Evolutionary conservation across 2,329 filamentous ascomycete genomes (phyloP).

Genomic region (Curvularia lunata): DNA sequence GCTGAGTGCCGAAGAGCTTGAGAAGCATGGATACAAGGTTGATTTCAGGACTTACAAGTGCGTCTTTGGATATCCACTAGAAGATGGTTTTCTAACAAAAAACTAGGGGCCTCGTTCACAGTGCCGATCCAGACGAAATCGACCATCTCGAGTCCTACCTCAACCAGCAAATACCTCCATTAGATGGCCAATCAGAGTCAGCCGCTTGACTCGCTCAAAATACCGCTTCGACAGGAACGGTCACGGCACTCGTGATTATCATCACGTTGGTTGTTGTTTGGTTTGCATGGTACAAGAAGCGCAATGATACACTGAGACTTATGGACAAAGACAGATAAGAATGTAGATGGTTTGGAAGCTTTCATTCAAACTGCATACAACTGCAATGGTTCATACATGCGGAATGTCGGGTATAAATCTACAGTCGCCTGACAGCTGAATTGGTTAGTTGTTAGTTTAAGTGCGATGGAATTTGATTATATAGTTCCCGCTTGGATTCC

Average conservation of each 20-base stretch:
- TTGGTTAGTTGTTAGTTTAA: not conserved
- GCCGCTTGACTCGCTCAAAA: constrained; percentile 41
- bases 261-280: constrained; percentile 34
- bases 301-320: not conserved
- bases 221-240: constrained; percentile 16
- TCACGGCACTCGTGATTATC: constrained; percentile 35
- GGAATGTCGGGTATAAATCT: not conserved
- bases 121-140: constrained; percentile 77
- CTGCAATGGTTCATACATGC: not conserved
- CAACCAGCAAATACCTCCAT: constrained; percentile 58
- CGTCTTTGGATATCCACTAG: constrained; percentile 33
- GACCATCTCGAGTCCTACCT: constrained; percentile 77
- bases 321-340: not conserved
- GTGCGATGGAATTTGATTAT: not conserved
- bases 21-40: constrained; percentile 73
- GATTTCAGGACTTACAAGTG: constrained; percentile 78
- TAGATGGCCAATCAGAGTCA: constrained; percentile 47
- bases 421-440: not conserved
- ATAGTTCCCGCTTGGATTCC: not conserved
- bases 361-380: not conserved
- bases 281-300: constrained; percentile 36
- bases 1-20: constrained; percentile 70
- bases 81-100: constrained; percentile 14
- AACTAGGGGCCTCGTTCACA: constrained; percentile 70
- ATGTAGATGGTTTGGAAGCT: not conserved